Evolutionary conservation across 2,329 filamentous ascomycete genomes (phyloP).

Genomic region (Colletotrichum cereale): DNA sequence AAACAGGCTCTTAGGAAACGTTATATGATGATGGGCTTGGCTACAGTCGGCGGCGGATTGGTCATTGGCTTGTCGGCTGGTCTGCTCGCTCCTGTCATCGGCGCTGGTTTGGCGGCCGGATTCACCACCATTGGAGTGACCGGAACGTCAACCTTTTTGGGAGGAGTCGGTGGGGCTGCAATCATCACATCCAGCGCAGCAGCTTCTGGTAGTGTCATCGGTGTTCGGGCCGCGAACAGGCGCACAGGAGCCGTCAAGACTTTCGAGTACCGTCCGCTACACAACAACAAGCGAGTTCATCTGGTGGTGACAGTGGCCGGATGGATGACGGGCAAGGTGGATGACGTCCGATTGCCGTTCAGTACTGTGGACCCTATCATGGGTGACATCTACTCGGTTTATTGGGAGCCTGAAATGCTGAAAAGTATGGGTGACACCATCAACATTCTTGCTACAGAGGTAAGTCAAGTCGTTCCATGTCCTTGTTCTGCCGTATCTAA

Average conservation of each 20-base stretch:
- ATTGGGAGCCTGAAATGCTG: conserved; percentile 99
- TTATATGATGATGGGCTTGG: conserved; percentile 95
- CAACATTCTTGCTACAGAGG: conserved; percentile 97
- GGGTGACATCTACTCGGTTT: conserved; percentile 96
- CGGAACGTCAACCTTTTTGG: conserved; percentile 89
- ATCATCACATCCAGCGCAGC: conserved; percentile 93
- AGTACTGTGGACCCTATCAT: conserved; percentile 98
- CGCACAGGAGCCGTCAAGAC: conserved; percentile 93
- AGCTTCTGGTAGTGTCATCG: conserved; percentile 88
- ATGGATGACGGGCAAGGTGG: conserved; percentile 98
- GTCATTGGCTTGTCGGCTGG: conserved; percentile 97
- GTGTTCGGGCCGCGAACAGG: conserved; percentile 84
- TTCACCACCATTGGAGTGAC: conserved; percentile 95
- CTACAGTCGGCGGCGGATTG: conserved; percentile 92
- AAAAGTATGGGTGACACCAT: conserved; percentile 98
- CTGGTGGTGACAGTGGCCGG: conserved; percentile 94
- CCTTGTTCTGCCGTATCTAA: conserved; percentile 44
- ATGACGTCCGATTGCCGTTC: conserved; percentile 94
- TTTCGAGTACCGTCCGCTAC: conserved; percentile 94
- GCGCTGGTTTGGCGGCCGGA: conserved; percentile 91
- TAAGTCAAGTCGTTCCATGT: conserved; percentile 60
- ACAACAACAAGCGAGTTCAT: conserved; percentile 98
- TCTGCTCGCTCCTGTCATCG: conserved; percentile 91
- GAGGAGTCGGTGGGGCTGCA: conserved; percentile 91
- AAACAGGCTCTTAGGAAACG: conserved; percentile 85